Conservation (phyloP, 1,139 yeast species). For the Debaryomyces subglobosus region DNA sequence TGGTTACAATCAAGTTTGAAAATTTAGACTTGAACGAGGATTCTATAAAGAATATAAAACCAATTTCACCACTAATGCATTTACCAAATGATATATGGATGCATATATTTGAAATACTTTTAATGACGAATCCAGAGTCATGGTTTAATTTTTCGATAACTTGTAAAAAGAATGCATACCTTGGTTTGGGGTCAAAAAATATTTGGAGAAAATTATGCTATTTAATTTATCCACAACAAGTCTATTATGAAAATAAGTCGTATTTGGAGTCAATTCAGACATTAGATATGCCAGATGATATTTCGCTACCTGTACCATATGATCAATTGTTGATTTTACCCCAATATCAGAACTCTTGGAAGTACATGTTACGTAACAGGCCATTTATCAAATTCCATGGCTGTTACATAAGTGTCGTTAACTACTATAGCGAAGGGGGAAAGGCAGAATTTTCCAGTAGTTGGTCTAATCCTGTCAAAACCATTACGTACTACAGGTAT, state of each 20-base stretch:
- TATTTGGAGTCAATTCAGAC: conserved; percentile 14
- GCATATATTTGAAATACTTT: conserved; percentile 55
- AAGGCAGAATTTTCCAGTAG: conserved; percentile 63
- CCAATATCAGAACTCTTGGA: conserved; percentile 56
- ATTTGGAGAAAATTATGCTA: conserved; percentile 63
- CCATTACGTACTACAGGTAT: conserved; percentile 87
- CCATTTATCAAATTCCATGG: conserved; percentile 85
- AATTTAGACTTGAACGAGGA: conserved; percentile 36
- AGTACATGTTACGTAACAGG: conserved; percentile 46
- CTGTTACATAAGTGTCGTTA: conserved; percentile 81
- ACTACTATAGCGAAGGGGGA: conserved; percentile 81
- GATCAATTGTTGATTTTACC: conserved; percentile 48
- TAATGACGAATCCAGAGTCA: conserved; percentile 56
- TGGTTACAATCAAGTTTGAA: conserved; percentile 31
- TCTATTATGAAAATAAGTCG: conserved; percentile 45
- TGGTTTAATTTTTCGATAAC: conserved; percentile 69
- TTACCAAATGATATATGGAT: conserved; percentile 70
- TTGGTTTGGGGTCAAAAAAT: conserved; percentile 59
- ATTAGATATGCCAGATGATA: conserved; percentile 6
- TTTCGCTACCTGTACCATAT: conserved; percentile 38
- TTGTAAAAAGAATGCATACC: conserved; percentile 61
- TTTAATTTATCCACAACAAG: conserved; percentile 59
- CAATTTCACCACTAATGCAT: conserved; percentile 57
- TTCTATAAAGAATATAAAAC: conserved; percentile 26
- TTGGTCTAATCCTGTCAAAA: conserved; percentile 77